Base-by-base conservation (phyloP, 2,329 filamentous ascomycete genomes). In the Fusarium gaditjirri region DNA sequence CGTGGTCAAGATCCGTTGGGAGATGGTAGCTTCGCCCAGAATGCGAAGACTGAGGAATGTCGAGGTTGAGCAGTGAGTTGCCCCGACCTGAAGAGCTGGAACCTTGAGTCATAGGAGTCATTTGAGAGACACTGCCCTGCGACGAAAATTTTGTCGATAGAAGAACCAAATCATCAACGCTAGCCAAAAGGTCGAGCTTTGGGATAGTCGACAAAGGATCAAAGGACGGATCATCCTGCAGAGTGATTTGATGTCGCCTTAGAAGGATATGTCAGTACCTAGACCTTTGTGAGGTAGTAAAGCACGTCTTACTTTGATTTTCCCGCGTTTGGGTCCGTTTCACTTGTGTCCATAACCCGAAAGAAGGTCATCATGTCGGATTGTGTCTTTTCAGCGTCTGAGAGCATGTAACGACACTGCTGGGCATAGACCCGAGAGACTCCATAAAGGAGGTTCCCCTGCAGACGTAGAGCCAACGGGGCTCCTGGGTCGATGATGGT, bases 401-500 rank as follows among this genome's bases (percentile, higher is more conserved):
- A 87, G 50, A 98, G 89, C 29, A 97, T 90, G 79, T 97, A 99
- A 41, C 88, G 87, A 76, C 93, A 97, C 82, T 99, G 95, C 79
- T 97, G 93, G 31, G 89, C 87, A 80, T 94, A 97, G 23, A 98
- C 94, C 53, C 93, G 89, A 6, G 94, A 92, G 21, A 97, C 89
- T 9, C 95, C 95, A 79, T 92, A 95, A 33, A 99, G 89, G 23
- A 99, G 86, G 75, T 92, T 98, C 21, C 94, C 93, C 79, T 98
- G 95, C 27, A 99, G 88, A 39, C 96, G 91, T 72, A 99, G 83
- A 8, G 96, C 95, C 83, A 99, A 92, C 5, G 96, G 96, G 4
- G 93, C 94, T 10, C 92, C 93, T 0, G 76, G 94, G 62, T 93
- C 87, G 41, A 93, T 89, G 79, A 99, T 97, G n/a, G 92, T 96